A percentile compares a stretch with the other conserved stretches of the same genome.
Conservation (phyloP, 1,284 basidiomycete genomes). For the Boletellus dicymbophilus region DNA sequence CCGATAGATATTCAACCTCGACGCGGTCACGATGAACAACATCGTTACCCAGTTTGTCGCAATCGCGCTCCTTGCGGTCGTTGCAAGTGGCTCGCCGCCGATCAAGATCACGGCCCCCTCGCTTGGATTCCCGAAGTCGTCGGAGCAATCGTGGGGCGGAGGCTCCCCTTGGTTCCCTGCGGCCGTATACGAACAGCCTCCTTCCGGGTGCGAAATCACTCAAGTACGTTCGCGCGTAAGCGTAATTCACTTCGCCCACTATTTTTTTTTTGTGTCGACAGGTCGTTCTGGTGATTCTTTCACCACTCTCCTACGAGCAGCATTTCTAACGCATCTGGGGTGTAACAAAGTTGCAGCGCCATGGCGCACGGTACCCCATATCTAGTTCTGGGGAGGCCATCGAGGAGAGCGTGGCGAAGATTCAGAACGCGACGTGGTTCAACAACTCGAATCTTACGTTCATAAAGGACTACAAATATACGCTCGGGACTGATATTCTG, state of each 20-base stretch:
- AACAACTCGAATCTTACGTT: conserved; percentile 56
- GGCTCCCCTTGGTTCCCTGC: conserved; percentile 19
- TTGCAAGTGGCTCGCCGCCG: neutral
- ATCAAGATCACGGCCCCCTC: conserved; percentile 12
- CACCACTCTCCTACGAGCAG: neutral
- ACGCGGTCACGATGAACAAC: too few relatives aligned
- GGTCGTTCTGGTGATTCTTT: conserved; percentile 18
- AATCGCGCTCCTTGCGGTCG: conserved; percentile 3
- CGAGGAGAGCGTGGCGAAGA: conserved; percentile 47
- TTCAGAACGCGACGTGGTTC: conserved; percentile 45
- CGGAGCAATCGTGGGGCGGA: conserved; percentile 17
- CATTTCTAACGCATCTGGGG: too few relatives aligned
- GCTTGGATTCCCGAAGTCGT: conserved; percentile 9
- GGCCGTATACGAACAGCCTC: conserved; percentile 14
- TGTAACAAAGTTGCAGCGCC: conserved; percentile 73
- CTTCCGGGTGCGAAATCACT: conserved; percentile 11
- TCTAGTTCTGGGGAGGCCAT: conserved; percentile 48
- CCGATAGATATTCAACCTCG: too few relatives aligned
- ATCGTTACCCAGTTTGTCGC: conserved; percentile 1
- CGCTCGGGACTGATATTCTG: conserved; percentile 58
- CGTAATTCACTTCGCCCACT: too few relatives aligned
- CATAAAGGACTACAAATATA: conserved; percentile 56
- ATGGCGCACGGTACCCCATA: conserved; percentile 82
- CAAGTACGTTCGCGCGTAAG: conserved; percentile 14
- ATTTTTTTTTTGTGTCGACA: too few relatives aligned